Evolutionary conservation across 768 basidiomycete genomes (phyloP).

Genomic region (Lentinula sp.): DNA sequence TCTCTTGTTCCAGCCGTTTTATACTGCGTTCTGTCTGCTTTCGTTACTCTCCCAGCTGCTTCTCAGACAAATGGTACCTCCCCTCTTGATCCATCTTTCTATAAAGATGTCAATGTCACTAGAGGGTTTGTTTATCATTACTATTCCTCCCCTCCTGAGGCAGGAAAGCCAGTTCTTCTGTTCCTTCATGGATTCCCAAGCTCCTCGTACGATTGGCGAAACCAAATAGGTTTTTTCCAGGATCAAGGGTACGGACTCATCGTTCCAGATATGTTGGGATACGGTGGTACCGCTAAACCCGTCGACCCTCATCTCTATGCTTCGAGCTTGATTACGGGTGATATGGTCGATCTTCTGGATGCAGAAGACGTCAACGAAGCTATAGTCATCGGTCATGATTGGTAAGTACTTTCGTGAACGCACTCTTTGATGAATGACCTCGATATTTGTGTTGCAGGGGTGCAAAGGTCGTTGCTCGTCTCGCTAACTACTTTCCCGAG

Average conservation of each 20-base stretch:
- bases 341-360: slow-evolving; percentile 33
- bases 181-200: slow-evolving; percentile 42
- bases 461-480: slow-evolving; percentile 21
- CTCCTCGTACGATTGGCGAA: slow-evolving; percentile 35
- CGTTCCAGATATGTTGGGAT: slow-evolving; percentile 42
- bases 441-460: slow-evolving; percentile 26
- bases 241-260: slow-evolving; percentile 36
- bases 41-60: not conserved
- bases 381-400: slow-evolving; percentile 35
- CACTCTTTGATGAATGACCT: not conserved
- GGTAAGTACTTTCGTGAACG: slow-evolving; percentile 13
- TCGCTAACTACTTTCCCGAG: slow-evolving; percentile 31
- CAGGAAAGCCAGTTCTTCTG: slow-evolving; percentile 27
- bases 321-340: slow-evolving; percentile 19
- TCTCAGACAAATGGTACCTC: not conserved
- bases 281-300: slow-evolving; percentile 26
- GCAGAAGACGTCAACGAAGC: slow-evolving; percentile 23
- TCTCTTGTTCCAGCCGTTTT: not conserved
- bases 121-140: slow-evolving; percentile 18
- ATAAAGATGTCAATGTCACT: slow-evolving; percentile 12
- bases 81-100: slow-evolving; percentile 15
- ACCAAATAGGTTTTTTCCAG: slow-evolving; percentile 21
- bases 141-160: slow-evolving; percentile 8
- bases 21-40: not conserved
- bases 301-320: slow-evolving; percentile 18